Base-by-base conservation (phyloP, 495 filamentous ascomycete genomes). In the Neurospora tetrasperma region DNA sequence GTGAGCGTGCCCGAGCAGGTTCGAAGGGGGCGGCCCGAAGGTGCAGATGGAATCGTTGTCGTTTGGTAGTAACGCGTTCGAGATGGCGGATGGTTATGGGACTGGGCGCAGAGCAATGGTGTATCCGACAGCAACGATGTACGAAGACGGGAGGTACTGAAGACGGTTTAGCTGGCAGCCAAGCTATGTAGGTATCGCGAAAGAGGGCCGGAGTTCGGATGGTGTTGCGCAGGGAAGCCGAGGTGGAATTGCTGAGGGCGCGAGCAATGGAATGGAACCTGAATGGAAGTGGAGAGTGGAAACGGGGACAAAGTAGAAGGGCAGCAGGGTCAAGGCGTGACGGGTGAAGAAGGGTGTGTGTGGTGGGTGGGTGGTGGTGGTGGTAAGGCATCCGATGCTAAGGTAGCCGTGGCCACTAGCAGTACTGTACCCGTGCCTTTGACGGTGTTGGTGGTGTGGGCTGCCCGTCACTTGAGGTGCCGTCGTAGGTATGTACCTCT, bases 161-260 rank as follows among this genome's bases (percentile, higher is more conserved):
- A 59, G 48, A 27, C 20, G 54, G 23, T 62, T 54, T 27, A 59
- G 20, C 48, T 59, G 48, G 48, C 48, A 66, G 54, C 54, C 54
- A 66, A 66, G 27, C 12, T 66, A 62, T 31, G 23, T 31, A 31
- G 54, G 54, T 66, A 66, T 66, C 27, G 54, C 54, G 54, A 66
- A 66, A 35, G 54, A 66, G 35, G 54, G 54, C 54, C 54, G 54
- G 54, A 66, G 54, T 66, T 66, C 20, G 42, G 69, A 46, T 71
- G 73, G 71, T 69, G 73, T 72, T 70, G 74, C 46, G 73, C 70
- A 76, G 73, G 74, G 54, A 74, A 70, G 78, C 76, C 78, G 76
- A 79, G 76, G 78, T 79, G 78, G 77, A 74, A 77, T 76, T 77
- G 72, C 72, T 54, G 74, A 72, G 72, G 31, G 75, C 75, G 77